These are phyloP conservation scores for Vitis labrusca DNA, from an alignment of 164 flowering plant genomes.

Conservation along the genomic window DNA sequence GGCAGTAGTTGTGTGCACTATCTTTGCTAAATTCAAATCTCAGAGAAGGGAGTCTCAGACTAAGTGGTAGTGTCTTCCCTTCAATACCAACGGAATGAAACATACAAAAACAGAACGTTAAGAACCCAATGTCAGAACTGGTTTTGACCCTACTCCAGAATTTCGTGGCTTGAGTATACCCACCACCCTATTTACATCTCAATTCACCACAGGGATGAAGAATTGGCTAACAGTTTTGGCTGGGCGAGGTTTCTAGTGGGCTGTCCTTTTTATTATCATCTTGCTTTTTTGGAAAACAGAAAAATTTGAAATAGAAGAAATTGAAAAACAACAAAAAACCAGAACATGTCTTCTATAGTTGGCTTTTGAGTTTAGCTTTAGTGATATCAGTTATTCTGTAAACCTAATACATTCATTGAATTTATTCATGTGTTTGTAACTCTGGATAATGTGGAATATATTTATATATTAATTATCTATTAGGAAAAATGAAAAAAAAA, in stretches of 20 bases:
- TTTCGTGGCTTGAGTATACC: slow-evolving; percentile 15
- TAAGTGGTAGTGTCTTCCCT: slow-evolving; percentile 92
- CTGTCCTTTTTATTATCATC: slow-evolving; percentile 6
- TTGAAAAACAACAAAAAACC: slow-evolving; percentile 8
- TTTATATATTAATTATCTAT: slow-evolving; percentile 7
- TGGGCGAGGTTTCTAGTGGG: slow-evolving; percentile 38
- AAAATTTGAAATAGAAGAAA: slow-evolving; percentile 2
- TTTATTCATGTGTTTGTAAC: slow-evolving; percentile 54
- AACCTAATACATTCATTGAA: slow-evolving; percentile 56
- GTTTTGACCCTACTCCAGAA: slow-evolving; percentile 10
- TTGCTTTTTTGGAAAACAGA: not conserved
- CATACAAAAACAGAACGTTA: slow-evolving; percentile 88
- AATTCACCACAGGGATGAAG: slow-evolving; percentile 17
- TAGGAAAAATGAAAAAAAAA: not conserved
- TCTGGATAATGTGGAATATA: slow-evolving; percentile 18
- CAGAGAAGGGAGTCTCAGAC: slow-evolving; percentile 94
- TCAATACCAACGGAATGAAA: slow-evolving; percentile 90
- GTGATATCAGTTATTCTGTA: slow-evolving; percentile 35
- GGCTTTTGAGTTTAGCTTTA: slow-evolving; percentile 29
- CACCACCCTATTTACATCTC: slow-evolving; percentile 11
- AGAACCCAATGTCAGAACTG: slow-evolving; percentile 16
- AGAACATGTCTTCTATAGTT: slow-evolving; percentile 16
- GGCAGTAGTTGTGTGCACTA: slow-evolving; percentile 87
- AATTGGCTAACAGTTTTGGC: slow-evolving; percentile 34
- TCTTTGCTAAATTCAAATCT: slow-evolving; percentile 86